These are phyloP conservation scores for Saturnispora kantuleensis DNA, from an alignment of 805 yeast genomes.

Conservation along the genomic window DNA sequence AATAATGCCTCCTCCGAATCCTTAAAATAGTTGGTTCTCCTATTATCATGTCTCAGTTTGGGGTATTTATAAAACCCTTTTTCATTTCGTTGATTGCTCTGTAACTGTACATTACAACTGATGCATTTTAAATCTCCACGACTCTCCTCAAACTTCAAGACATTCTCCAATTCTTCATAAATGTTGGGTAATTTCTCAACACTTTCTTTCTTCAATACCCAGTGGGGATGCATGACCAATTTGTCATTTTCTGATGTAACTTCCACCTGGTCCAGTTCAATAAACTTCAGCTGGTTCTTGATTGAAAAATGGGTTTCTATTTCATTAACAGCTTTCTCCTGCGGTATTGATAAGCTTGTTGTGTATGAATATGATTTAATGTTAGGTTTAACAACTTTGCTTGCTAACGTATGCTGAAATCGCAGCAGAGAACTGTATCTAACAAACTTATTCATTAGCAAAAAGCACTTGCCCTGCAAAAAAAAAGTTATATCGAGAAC, in stretches of 20 bases:
- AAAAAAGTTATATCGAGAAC: no score
- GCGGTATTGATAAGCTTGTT: not conserved
- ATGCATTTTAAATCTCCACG: slow-evolving; percentile 26
- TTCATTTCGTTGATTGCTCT: slow-evolving; percentile 23
- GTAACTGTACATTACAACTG: slow-evolving; percentile 49
- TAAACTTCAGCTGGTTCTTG: not conserved
- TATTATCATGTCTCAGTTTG: not conserved
- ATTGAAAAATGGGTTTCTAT: not conserved
- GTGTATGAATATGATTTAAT: not conserved
- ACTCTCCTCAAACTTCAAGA: slow-evolving; percentile 2
- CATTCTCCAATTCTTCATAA: slow-evolving; percentile 4
- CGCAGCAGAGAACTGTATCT: not conserved
- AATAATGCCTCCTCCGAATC: slow-evolving; percentile 3
- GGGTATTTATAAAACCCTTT: slow-evolving; percentile 32
- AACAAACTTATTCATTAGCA: no score
- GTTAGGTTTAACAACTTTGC: not conserved
- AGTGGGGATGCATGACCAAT: not conserved
- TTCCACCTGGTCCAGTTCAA: not conserved
- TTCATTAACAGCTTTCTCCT: not conserved
- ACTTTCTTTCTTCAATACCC: not conserved
- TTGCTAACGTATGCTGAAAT: not conserved
- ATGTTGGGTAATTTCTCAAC: not conserved
- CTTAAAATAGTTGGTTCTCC: not conserved
- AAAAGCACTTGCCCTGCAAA: no score
- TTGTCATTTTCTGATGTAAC: not conserved